A percentile compares a stretch with the other conserved stretches of the same genome.
phyloP scores from a whole-genome alignment of 2,329 filamentous ascomycete genomes.

The Penicillium occitanis region DNA sequence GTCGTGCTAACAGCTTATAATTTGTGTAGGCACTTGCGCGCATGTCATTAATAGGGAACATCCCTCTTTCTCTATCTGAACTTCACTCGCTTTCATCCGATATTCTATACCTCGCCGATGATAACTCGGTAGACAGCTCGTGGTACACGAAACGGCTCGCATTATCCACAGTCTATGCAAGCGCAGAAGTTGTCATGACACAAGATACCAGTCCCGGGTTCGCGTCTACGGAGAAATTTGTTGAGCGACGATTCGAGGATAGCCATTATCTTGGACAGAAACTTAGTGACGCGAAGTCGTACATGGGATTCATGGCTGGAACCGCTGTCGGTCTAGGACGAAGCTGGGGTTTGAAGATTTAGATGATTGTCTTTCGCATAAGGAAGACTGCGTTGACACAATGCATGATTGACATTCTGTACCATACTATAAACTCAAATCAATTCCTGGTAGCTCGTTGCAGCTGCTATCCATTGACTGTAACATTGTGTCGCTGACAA shows the following conservation, averaged over 20 bases:
- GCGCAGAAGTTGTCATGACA: conserved; percentile 90
- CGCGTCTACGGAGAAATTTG: conserved; percentile 73
- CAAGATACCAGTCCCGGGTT: conserved; percentile 76
- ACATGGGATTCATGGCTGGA: conserved; percentile 76
- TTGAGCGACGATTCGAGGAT: conserved; percentile 73
- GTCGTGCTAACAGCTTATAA: conserved; percentile 21
- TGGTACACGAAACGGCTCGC: conserved; percentile 80
- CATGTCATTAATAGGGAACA: conserved; percentile 81
- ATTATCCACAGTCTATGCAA: conserved; percentile 68
- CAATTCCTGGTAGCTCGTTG: neutral
- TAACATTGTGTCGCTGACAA: neutral
- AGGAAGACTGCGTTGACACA: neutral
- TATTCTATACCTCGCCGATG: conserved; percentile 83
- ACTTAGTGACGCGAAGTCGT: conserved; percentile 66
- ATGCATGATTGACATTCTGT: neutral
- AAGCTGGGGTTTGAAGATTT: conserved; percentile 84
- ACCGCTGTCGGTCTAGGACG: conserved; percentile 78
- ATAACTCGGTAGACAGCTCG: conserved; percentile 74
- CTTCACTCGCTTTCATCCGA: conserved; percentile 83
- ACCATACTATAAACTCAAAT: neutral
- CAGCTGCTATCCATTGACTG: neutral
- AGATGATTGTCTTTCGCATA: conserved; percentile 25
- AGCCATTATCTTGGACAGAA: conserved; percentile 61
- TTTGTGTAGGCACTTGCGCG: conserved; percentile 72
- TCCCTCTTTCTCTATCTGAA: conserved; percentile 74